Percentiles rank a stretch among this genome's conserved stretches.
phyloP scores from a whole-genome alignment of 495 filamentous ascomycete genomes.

The Trichoderma gamsii region DNA sequence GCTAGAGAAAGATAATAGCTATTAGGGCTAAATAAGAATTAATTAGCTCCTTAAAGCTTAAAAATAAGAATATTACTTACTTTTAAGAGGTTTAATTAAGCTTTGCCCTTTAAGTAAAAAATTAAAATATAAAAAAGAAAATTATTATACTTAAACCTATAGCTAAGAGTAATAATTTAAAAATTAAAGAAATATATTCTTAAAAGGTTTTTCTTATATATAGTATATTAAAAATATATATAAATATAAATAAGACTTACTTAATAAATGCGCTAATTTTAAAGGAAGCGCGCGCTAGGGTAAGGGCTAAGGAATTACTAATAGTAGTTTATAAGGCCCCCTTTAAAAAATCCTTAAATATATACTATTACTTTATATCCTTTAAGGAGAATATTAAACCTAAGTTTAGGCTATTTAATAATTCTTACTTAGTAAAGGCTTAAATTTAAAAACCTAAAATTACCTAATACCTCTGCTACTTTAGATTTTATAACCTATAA shows the following conservation, averaged over 20 bases:
- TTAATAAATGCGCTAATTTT: background rate
- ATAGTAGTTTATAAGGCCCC: background rate
- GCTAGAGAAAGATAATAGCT: background rate
- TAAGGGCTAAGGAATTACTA: background rate
- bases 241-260: background rate
- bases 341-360: background rate
- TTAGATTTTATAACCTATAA: background rate
- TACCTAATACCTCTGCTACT: background rate
- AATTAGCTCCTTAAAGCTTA: background rate
- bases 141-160: background rate
- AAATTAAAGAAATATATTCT: background rate
- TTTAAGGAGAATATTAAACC: background rate
- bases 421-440: background rate
- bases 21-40: background rate
- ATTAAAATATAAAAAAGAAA: background rate
- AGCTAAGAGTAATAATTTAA: background rate
- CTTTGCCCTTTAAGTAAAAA: background rate
- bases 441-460: background rate
- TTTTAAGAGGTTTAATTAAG: background rate
- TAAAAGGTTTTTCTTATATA: background rate
- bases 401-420: background rate
- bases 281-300: background rate
- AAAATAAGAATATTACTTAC: background rate
- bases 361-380: slow-evolving; percentile 1
- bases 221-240: slow-evolving; percentile 3